A percentile compares a stretch with the other conserved stretches of the same genome.
Conservation (phyloP, 2,329 filamentous ascomycete genomes). For the Ambrosiella beaveri region DNA sequence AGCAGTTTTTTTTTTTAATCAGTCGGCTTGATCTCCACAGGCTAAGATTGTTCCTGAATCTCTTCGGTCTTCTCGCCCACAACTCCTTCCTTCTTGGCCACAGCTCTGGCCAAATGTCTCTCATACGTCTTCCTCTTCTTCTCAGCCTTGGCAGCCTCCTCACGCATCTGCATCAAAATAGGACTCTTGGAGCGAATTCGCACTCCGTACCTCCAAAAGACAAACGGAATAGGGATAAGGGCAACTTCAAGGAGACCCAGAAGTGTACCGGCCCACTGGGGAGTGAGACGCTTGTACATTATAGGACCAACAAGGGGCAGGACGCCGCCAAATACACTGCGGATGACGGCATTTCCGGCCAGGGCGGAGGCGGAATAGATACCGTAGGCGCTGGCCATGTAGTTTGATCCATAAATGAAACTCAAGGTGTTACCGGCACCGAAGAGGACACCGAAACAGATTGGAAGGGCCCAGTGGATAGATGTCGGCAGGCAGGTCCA, state of each 20-base stretch:
- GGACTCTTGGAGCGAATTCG: conserved; percentile 34
- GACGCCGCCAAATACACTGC: conserved; percentile 58
- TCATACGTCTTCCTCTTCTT: conserved; percentile 8
- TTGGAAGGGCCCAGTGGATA: conserved; percentile 69
- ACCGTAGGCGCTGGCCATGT: conserved; percentile 61
- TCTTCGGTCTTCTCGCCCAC: neutral
- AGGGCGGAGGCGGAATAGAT: conserved; percentile 70
- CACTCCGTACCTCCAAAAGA: conserved; percentile 52
- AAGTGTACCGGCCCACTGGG: conserved; percentile 65
- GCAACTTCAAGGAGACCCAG: conserved; percentile 55
- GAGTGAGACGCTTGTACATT: conserved; percentile 52
- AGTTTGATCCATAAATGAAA: conserved; percentile 72
- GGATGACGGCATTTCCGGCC: conserved; percentile 60
- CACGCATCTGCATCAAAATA: conserved; percentile 27
- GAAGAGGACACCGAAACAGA: conserved; percentile 64
- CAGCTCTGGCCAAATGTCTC: neutral
- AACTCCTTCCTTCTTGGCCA: neutral
- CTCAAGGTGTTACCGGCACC: conserved; percentile 58
- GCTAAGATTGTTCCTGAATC: neutral
- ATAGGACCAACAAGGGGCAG: conserved; percentile 57
- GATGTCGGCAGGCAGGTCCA: conserved; percentile 67
- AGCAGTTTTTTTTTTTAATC: neutral
- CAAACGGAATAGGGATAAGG: conserved; percentile 62
- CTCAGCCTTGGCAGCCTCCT: conserved; percentile 25
- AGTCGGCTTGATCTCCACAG: neutral